Base-by-base conservation (phyloP, 2,329 filamentous ascomycete genomes). In the Pyrenochaeta sp. region DNA sequence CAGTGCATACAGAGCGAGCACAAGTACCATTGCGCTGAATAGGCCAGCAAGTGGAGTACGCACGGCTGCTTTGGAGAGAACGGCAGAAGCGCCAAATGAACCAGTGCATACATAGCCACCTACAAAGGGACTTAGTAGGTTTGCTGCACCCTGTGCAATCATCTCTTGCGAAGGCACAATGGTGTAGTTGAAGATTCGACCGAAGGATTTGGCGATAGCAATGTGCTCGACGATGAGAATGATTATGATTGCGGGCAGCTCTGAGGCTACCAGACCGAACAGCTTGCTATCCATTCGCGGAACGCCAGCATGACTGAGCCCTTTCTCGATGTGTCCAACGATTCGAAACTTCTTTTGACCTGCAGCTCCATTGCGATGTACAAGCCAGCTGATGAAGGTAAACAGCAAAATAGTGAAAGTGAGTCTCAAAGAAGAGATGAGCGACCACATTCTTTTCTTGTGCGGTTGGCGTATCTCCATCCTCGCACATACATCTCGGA, bases 151-250 rank as follows among this genome's bases (percentile, higher is more conserved):
- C 62, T 97, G 96, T 18, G 91, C 93, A 42, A 97, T 90, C 79
- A 97, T 86, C 74, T 97, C 93, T 74, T 97, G 93, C 0, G 93
- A 97, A 0, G 93, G 92, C 63, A 96, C 87, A 69, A 97, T 96
- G 12, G 86, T 89, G 77, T 97, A 97, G 78, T 96, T 95, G 79
- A 96, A 96, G 62, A 96, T 85, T 52, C 93, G 85, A 10, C 93
- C 93, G 62, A 97, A 97, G 0, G 92, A 96, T 74, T 97, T 97
- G 21, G 92, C 91, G 60, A 97, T 97, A 43, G 93, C 92, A 66
- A 97, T 96, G 72, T 97, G 93, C 76, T 97, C 93, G 56, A 97
- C 95, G 31, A 97, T 83, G 55, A 97, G 83, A 15, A 97, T 92
- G 61, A 97, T 95, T 49, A 96, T 87, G 1, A 90, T 88, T 4